Percentiles rank a stretch among this genome's conserved stretches.
These are phyloP conservation scores for Monosporascus cannonballus DNA, from an alignment of 2,329 filamentous ascomycete species.

Conservation along the genomic window DNA sequence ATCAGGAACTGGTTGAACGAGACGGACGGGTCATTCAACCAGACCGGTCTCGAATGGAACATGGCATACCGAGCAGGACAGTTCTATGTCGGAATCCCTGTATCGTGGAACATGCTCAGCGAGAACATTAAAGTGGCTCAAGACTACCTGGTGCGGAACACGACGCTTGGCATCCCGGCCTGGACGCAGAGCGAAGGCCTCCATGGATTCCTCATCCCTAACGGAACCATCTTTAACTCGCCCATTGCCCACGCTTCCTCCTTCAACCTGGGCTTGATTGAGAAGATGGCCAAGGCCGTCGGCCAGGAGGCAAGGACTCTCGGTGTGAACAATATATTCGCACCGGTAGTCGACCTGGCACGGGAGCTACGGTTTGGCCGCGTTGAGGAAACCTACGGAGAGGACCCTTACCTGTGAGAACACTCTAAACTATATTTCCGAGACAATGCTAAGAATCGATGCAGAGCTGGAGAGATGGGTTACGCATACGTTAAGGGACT, in stretches of 20 bases:
- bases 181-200: constrained; percentile 70
- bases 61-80: constrained; percentile 61
- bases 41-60: constrained; percentile 59
- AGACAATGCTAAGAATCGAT: constrained; percentile 3
- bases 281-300: constrained; percentile 62
- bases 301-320: constrained; percentile 59
- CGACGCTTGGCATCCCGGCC: constrained; percentile 63
- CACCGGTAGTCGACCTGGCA: constrained; percentile 64
- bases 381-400: constrained; percentile 68
- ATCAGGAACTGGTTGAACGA: constrained; percentile 68
- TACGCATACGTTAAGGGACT: constrained; percentile 53
- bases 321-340: constrained; percentile 69
- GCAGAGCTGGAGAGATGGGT: constrained; percentile 56
- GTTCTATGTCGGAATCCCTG: constrained; percentile 66
- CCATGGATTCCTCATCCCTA: constrained; percentile 64
- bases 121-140: constrained; percentile 59
- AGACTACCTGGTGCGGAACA: constrained; percentile 62
- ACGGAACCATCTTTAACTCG: constrained; percentile 75
- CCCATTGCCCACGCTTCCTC: constrained; percentile 68
- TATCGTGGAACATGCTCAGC: constrained; percentile 57
- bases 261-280: constrained; percentile 58
- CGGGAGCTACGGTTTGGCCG: constrained; percentile 66
- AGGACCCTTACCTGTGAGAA: constrained; percentile 56
- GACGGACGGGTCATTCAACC: constrained; percentile 61
- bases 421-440: not conserved